Evolutionary conservation across 257 asterid genomes (phyloP).

Genomic region (Nicotiana knightiana): DNA sequence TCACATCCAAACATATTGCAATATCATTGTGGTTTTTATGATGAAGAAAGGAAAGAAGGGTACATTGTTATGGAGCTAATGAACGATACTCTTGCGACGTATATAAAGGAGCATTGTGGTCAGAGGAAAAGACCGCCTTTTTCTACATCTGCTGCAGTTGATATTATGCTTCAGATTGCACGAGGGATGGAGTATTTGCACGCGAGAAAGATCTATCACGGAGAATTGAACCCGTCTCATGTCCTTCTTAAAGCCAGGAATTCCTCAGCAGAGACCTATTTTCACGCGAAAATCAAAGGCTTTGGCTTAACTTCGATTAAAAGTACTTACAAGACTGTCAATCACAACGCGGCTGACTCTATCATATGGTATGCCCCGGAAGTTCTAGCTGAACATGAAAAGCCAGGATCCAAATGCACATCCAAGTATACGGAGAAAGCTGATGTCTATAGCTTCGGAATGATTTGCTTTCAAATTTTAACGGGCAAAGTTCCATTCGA

Average conservation of each 20-base stretch:
- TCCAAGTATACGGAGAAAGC: constrained; percentile 55
- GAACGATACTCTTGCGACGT: constrained; percentile 55
- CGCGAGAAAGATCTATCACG: constrained; percentile 59
- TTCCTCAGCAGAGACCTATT: constrained; percentile 39
- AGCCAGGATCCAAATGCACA: constrained; percentile 19
- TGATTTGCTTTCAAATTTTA: constrained; percentile 76
- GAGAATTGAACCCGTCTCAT: constrained; percentile 67
- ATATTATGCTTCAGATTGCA: constrained; percentile 80
- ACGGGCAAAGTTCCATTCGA: constrained; percentile 77
- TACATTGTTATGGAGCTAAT: constrained; percentile 80
- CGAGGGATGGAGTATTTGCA: constrained; percentile 87
- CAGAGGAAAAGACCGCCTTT: constrained; percentile 56
- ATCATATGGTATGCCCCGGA: constrained; percentile 89
- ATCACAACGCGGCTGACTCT: constrained; percentile 29
- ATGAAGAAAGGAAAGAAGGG: constrained; percentile 83
- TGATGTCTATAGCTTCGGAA: constrained; percentile 81
- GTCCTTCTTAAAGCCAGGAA: constrained; percentile 50
- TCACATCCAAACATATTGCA: constrained; percentile 77
- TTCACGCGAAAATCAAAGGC: constrained; percentile 57
- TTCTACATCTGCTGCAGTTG: constrained; percentile 58
- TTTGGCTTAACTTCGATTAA: constrained; percentile 45
- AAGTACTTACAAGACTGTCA: constrained; percentile 20
- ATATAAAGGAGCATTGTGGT: constrained; percentile 55
- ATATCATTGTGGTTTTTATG: constrained; percentile 61
- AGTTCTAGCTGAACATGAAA: constrained; percentile 59